Conservation (phyloP, 768 basidiomycete genomes). For the Leccinum pellstonianum region DNA sequence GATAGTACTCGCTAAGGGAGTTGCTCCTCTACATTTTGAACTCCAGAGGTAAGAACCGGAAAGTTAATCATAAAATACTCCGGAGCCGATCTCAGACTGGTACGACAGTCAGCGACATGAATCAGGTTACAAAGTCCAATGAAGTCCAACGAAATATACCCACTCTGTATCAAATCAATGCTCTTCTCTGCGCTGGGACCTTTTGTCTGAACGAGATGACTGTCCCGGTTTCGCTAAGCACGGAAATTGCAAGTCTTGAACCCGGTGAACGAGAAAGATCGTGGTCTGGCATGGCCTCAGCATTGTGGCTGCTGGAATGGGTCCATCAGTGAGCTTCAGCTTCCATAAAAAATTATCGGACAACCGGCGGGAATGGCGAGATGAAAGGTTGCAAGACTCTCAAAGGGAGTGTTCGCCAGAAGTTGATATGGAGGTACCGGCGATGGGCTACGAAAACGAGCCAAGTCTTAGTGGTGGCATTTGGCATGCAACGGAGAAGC, state of each 20-base stretch:
- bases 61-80: constrained; percentile 73
- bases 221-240: constrained; percentile 71
- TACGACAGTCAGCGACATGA: too few relatives aligned
- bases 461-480: too few relatives aligned
- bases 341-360: constrained; percentile 65
- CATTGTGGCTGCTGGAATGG: constrained; percentile 33
- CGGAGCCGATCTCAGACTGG: constrained; percentile 49
- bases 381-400: neutral
- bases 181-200: constrained; percentile 66
- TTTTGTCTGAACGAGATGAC: constrained; percentile 46
- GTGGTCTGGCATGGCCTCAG: constrained; percentile 30
- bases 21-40: too few relatives aligned
- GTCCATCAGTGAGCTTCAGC: constrained; percentile 69
- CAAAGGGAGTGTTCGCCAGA: constrained; percentile 4
- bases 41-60: neutral
- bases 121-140: too few relatives aligned
- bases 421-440: neutral
- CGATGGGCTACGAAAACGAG: too few relatives aligned
- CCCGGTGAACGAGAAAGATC: constrained; percentile 69
- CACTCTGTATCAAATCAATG: constrained; percentile 75
- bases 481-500: too few relatives aligned
- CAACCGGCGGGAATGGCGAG: constrained; percentile 1
- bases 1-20: too few relatives aligned
- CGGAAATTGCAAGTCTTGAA: constrained; percentile 82
- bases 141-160: too few relatives aligned